Conservation (phyloP, 441 rosid genomes). For the Croton laevigatus region DNA sequence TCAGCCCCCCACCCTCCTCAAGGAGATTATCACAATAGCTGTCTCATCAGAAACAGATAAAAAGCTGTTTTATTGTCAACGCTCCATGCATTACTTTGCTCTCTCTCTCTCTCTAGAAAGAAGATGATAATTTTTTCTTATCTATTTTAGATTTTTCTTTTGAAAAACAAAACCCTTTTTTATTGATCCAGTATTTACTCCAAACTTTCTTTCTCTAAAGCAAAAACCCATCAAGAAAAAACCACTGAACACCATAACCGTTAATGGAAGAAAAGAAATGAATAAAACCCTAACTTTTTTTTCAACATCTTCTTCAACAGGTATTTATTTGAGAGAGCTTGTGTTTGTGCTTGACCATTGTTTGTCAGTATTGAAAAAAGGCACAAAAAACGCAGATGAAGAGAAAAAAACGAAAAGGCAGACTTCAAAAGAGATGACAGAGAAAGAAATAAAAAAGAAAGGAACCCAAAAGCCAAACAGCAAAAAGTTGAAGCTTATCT, state of each 20-base stretch:
- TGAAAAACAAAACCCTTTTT: not conserved
- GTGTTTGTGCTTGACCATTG: constrained; percentile 34
- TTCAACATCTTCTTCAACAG: constrained; percentile 7
- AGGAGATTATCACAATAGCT: constrained; percentile 2
- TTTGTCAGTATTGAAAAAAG: constrained; percentile 38
- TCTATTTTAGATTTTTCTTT: not conserved
- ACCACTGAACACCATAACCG: constrained; percentile 10
- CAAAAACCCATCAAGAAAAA: constrained; percentile 11
- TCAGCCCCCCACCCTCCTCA: constrained; percentile 14
- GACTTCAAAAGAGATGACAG: constrained; percentile 8
- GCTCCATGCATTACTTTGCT: constrained; percentile 31
- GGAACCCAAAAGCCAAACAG: constrained; percentile 1
- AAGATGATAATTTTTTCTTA: not conserved
- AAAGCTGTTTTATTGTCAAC: constrained; percentile 34
- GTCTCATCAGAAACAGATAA: constrained; percentile 22
- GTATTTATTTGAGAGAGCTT: no score
- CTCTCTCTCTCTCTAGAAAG: constrained; percentile 19
- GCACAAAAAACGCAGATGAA: constrained; percentile 15
- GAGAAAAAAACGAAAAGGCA: constrained; percentile 15
- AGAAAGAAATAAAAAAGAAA: constrained; percentile 5
- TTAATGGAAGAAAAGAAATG: constrained; percentile 12
- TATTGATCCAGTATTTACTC: constrained; percentile 11
- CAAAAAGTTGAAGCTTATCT: constrained; percentile 18
- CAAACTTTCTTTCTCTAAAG: not conserved
- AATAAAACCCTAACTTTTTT: constrained; percentile 27